Base-by-base conservation (phyloP, 495 filamentous ascomycete species). In the Penicillium maclennaniae region DNA sequence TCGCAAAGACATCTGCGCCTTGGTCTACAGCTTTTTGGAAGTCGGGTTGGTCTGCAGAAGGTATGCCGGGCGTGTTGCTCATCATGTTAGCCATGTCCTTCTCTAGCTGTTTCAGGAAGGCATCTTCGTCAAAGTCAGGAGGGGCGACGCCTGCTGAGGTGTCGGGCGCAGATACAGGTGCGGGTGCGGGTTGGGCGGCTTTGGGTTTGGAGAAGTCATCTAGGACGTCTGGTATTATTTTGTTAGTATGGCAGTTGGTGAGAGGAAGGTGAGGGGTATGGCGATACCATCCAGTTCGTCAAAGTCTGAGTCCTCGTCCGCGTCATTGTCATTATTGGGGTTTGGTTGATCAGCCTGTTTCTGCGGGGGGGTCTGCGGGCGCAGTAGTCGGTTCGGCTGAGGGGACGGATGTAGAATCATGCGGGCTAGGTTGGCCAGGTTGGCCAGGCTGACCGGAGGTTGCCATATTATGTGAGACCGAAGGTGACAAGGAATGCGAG, bases 71-170 rank as follows among this genome's bases (percentile, higher is more conserved):
- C 38, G 38, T 16, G 36, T 58, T 63, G 16, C 78, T 81, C 59
- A 96, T 80, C 45, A 97, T 73, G 51, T 83, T 82, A 15, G 88
- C 87, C 90, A 97, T 95, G 57, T 91, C 90, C 21, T 81, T 80
- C 67, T 96, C 87, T 37, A 97, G 76, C 61, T 92, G 84, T 49
- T 86, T 86, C 47, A 89, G 80, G 62, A 96, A 92, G 46, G 60
- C 64, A 52, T 89, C 86, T 53, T 90, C 84, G 55, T 69, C 65
- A 45, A 65, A 64, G 49, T 69, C 62, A 40, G 59, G 37, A 19
- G 54, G 51, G 19, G 62, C 48, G 27, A 53, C 45, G 34, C 58
- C 62, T 34, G 53, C 53, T 46, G 10, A 14, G 37, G 38, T 1
- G 16, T 40, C 38, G 10, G 34, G 10, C 38, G 56, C 54, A 31